phyloP scores from a whole-genome alignment of 1,284 basidiomycete species.

The Malassezia obtusa region DNA sequence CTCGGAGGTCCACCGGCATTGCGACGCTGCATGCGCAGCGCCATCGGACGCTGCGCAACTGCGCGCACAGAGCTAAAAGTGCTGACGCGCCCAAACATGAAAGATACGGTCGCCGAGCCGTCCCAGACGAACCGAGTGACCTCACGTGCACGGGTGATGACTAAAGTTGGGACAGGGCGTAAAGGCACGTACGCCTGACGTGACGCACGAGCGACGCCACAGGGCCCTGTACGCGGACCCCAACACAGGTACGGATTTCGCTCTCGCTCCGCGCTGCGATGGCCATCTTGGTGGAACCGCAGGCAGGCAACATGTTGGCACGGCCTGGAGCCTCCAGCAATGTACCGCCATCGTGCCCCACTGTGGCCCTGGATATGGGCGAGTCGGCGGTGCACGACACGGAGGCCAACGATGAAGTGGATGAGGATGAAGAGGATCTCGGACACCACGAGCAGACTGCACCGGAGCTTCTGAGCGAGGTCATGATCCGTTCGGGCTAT shows the following conservation, averaged over 20 bases:
- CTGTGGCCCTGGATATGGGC: no score
- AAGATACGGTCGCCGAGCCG: not conserved
- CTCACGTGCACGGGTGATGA: not conserved
- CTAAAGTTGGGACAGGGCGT: not conserved
- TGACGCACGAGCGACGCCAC: no score
- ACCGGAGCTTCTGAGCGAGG: slow-evolving; percentile 54
- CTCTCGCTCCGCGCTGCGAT: not conserved
- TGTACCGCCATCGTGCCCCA: not conserved
- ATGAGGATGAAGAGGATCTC: slow-evolving; percentile 66
- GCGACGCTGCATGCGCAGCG: slow-evolving; percentile 7
- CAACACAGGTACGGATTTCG: not conserved
- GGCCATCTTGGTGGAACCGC: not conserved
- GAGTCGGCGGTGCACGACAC: not conserved
- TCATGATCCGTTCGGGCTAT: slow-evolving; percentile 78
- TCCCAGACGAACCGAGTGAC: not conserved
- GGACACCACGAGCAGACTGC: slow-evolving; percentile 54
- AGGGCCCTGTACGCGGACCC: no score
- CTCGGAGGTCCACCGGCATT: slow-evolving; percentile 16
- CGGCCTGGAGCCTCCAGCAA: not conserved
- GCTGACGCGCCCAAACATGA: slow-evolving; percentile 12
- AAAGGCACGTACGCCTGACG: no score
- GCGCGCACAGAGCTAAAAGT: not conserved
- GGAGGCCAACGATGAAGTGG: slow-evolving; percentile 48
- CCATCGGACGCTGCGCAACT: not conserved
- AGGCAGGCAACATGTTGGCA: not conserved